phyloP scores from a whole-genome alignment of 768 basidiomycete genomes.

The Suillus brevipes region DNA sequence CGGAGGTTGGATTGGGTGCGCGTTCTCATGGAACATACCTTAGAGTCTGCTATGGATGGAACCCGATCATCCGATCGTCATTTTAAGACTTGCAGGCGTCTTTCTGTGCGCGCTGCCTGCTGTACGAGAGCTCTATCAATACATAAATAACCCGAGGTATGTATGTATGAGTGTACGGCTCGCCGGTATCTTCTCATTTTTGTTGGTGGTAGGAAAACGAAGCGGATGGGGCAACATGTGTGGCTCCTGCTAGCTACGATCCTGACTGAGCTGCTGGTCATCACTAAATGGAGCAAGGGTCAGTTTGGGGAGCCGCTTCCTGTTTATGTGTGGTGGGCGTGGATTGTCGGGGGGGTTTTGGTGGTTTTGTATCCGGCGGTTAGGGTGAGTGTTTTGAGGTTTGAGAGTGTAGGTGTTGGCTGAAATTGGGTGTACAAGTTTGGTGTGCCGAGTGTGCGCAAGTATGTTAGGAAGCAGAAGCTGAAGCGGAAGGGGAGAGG shows the following conservation, averaged over 20 bases:
- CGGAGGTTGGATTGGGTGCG: no score
- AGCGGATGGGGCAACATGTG: constrained; percentile 86
- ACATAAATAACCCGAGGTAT: constrained; percentile 79
- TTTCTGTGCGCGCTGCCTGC: constrained; percentile 89
- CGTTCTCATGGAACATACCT: constrained; percentile 23
- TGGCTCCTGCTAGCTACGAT: constrained; percentile 89
- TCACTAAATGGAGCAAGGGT: constrained; percentile 79
- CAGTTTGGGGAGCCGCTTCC: constrained; percentile 69
- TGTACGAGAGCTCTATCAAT: constrained; percentile 80
- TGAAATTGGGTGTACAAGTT: no score
- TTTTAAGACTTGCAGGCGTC: constrained; percentile 67
- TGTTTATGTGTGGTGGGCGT: constrained; percentile 59
- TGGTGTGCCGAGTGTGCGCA: no score
- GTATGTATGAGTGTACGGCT: constrained; percentile 20
- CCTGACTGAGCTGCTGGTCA: constrained; percentile 75
- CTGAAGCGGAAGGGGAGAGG: no score
- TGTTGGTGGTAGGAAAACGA: constrained; percentile 59
- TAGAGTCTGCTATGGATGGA: constrained; percentile 83
- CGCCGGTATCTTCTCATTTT: constrained; percentile 8
- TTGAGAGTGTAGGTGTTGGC: no score
- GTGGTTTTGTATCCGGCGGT: constrained; percentile 69
- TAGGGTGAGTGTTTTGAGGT: constrained; percentile 66
- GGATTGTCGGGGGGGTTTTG: constrained; percentile 57
- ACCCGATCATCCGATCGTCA: constrained; percentile 84
- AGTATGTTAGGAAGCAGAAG: no score